Conservation (phyloP, 495 filamentous ascomycete species). For the Penicillium malachiteum region DNA sequence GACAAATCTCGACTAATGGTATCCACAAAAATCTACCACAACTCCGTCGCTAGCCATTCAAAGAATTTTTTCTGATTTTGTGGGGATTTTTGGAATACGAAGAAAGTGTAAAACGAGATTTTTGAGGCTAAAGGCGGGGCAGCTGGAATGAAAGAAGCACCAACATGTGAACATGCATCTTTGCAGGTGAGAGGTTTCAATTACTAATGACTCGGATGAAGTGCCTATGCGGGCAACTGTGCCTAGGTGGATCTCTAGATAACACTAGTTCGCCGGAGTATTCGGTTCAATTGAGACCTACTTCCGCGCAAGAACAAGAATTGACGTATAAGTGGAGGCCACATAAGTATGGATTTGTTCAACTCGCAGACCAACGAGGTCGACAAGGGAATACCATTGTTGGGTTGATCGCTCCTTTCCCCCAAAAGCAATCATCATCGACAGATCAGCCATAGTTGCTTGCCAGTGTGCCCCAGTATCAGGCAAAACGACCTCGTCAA, state of each 20-base stretch:
- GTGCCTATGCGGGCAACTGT: no score
- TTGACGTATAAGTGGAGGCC: conserved; percentile 17
- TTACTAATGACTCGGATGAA: no score
- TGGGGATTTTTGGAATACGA: no score
- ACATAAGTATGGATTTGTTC: conserved; percentile 40
- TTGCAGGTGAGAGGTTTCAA: no score
- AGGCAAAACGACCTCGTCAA: conserved; percentile 42
- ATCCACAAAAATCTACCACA: no score
- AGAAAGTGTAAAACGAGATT: no score
- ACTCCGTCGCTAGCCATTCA: no score
- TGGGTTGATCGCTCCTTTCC: conserved; percentile 33
- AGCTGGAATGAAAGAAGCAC: no score
- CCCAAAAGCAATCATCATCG: conserved; percentile 36
- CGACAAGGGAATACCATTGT: conserved; percentile 43
- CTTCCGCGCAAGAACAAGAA: conserved; percentile 25
- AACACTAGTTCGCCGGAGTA: background rate
- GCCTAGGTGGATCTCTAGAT: background rate
- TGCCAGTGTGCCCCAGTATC: conserved; percentile 31
- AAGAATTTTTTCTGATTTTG: no score
- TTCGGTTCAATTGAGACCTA: background rate
- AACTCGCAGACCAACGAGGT: conserved; percentile 40
- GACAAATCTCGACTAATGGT: no score
- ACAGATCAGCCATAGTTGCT: conserved; percentile 32
- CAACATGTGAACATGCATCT: no score
- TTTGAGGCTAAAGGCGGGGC: no score